A percentile compares a stretch with the other conserved stretches of the same genome.
Evolutionary conservation across 2,329 filamentous ascomycete species (phyloP).

Genomic region (Claviceps monticola): DNA sequence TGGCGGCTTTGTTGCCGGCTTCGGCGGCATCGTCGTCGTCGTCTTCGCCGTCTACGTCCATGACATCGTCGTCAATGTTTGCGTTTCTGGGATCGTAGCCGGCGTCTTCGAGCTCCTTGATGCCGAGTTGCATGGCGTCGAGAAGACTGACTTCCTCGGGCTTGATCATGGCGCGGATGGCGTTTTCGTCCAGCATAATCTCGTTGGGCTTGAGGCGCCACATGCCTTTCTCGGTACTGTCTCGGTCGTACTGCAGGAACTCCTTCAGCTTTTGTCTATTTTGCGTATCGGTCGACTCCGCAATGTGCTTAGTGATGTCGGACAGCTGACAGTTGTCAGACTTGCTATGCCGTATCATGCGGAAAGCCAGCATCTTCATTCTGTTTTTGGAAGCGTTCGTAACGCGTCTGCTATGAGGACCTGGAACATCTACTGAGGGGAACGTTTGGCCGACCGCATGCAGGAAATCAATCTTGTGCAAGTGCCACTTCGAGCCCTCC

Average conservation of each 20-base stretch:
- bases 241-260: slow-evolving; percentile 83
- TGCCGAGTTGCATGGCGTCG: slow-evolving; percentile 92
- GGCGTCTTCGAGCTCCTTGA: slow-evolving; percentile 80
- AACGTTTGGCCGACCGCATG: slow-evolving; percentile 88
- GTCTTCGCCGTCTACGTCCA: slow-evolving; percentile 48
- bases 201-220: slow-evolving; percentile 71
- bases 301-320: slow-evolving; percentile 86
- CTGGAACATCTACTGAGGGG: slow-evolving; percentile 81
- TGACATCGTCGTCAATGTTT: slow-evolving; percentile 48
- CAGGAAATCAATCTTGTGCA: slow-evolving; percentile 82
- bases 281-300: slow-evolving; percentile 85
- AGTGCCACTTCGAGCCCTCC: slow-evolving; percentile 64
- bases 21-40: slow-evolving; percentile 28
- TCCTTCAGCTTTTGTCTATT: slow-evolving; percentile 96
- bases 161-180: slow-evolving; percentile 76
- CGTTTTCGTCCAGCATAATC: slow-evolving; percentile 63
- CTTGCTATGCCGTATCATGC: slow-evolving; percentile 66
- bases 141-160: slow-evolving; percentile 91
- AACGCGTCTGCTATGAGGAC: slow-evolving; percentile 85
- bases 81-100: slow-evolving; percentile 61
- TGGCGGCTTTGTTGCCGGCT: slow-evolving; percentile 24
- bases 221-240: slow-evolving; percentile 51
- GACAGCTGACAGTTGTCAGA: slow-evolving; percentile 56
- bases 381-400: slow-evolving; percentile 95
- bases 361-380: slow-evolving; percentile 89